Conservation (phyloP, 768 basidiomycete genomes). For the Phylloporus rhodoxanthus region DNA sequence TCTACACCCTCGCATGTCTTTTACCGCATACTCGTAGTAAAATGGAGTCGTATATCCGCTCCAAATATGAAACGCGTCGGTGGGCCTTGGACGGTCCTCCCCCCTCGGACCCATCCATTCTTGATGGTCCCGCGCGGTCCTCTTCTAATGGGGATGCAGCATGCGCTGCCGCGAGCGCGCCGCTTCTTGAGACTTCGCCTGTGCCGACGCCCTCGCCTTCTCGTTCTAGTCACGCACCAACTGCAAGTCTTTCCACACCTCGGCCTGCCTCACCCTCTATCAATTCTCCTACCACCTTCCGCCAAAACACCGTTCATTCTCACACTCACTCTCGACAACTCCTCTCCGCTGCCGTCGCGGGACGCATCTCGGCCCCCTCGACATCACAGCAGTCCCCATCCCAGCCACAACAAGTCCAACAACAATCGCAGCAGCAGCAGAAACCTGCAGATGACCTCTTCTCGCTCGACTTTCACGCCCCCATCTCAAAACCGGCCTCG, state of each 20-base stretch:
- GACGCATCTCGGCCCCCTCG: slow-evolving; percentile 14
- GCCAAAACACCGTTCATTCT: slow-evolving; percentile 10
- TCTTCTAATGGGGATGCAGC: slow-evolving; percentile 6
- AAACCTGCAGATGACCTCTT: slow-evolving; percentile 62
- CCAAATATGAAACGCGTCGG: slow-evolving; percentile 88
- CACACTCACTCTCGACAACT: slow-evolving; percentile 25
- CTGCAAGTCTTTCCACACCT: slow-evolving; percentile 18
- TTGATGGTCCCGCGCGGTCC: slow-evolving; percentile 43
- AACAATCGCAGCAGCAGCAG: slow-evolving; percentile 27
- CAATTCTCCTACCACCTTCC: slow-evolving; percentile 19
- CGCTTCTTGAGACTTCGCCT: slow-evolving; percentile 8
- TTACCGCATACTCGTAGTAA: slow-evolving; percentile 50
- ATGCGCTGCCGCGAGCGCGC: not conserved
- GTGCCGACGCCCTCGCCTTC: not conserved
- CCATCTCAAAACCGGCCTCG: slow-evolving; percentile 22
- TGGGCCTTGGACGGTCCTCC: slow-evolving; percentile 92
- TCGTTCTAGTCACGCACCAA: slow-evolving; percentile 11
- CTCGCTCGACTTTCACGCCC: slow-evolving; percentile 75
- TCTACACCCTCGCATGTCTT: not conserved
- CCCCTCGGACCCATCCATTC: slow-evolving; percentile 72
- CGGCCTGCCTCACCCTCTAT: slow-evolving; percentile 28
- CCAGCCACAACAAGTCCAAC: slow-evolving; percentile 15
- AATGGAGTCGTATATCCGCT: slow-evolving; percentile 95
- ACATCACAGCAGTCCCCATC: slow-evolving; percentile 6
- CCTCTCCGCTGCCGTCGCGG: slow-evolving; percentile 36